Conservation (phyloP, 2,329 filamentous ascomycete species). For the Clonostachys rhizophaga region DNA sequence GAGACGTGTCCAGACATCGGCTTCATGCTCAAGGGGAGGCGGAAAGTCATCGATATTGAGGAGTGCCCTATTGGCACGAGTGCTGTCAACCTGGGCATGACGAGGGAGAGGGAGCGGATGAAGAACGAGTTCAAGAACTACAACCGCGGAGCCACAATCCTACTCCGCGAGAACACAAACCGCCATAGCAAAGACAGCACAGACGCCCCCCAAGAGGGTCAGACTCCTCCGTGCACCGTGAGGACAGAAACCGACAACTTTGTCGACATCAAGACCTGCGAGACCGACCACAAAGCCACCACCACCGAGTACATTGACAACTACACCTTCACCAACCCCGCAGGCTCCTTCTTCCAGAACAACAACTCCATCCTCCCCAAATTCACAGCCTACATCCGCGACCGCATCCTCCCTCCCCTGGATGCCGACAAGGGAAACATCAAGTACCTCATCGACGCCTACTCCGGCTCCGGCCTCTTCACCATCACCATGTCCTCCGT, state of each 20-base stretch:
- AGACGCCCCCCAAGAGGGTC: slow-evolving; percentile 6
- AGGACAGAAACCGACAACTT: slow-evolving; percentile 48
- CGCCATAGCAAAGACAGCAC: slow-evolving; percentile 51
- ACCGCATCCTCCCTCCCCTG: slow-evolving; percentile 61
- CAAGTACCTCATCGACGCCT: slow-evolving; percentile 92
- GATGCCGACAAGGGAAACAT: slow-evolving; percentile 27
- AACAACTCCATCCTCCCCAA: slow-evolving; percentile 93
- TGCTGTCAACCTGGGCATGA: slow-evolving; percentile 75
- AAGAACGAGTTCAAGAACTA: slow-evolving; percentile 66
- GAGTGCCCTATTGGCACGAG: slow-evolving; percentile 94
- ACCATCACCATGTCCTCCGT: slow-evolving; percentile 85
- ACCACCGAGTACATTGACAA: slow-evolving; percentile 84
- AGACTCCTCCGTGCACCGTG: slow-evolving; percentile 24
- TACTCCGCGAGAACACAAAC: slow-evolving; percentile 80
- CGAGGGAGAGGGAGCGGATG: slow-evolving; percentile 73
- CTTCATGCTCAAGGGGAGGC: slow-evolving; percentile 82
- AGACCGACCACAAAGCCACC: slow-evolving; percentile 78
- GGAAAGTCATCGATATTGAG: slow-evolving; percentile 85
- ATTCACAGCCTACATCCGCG: slow-evolving; percentile 84
- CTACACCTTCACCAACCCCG: slow-evolving; percentile 85
- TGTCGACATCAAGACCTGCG: slow-evolving; percentile 79
- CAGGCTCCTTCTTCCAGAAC: slow-evolving; percentile 97
- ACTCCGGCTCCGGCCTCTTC: slow-evolving; percentile 96
- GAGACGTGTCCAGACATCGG: slow-evolving; percentile 73
- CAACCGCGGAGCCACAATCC: slow-evolving; percentile 77